These are phyloP conservation scores for Fusarium subtropicale DNA, from an alignment of 2,329 filamentous ascomycete species.

Conservation along the genomic window DNA sequence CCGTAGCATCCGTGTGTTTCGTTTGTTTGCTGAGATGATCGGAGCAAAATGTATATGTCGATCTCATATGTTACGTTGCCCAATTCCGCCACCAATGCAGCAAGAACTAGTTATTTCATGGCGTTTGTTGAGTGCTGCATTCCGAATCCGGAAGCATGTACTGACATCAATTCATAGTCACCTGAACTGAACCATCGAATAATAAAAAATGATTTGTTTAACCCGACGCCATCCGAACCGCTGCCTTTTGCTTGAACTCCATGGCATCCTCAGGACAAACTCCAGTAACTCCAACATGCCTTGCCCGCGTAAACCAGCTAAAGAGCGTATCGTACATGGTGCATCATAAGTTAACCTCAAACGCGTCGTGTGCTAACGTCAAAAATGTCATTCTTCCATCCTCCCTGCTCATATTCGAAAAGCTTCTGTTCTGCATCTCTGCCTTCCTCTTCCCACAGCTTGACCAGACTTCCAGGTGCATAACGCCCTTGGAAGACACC, in stretches of 20 bases:
- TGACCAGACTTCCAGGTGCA: slow-evolving; percentile 88
- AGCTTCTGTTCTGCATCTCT: slow-evolving; percentile 76
- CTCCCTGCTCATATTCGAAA: slow-evolving; percentile 76
- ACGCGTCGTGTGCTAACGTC: slow-evolving; percentile 57
- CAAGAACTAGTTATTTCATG: neutral
- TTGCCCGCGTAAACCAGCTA: slow-evolving; percentile 14
- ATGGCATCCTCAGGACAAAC: slow-evolving; percentile 19
- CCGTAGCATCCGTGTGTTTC: slow-evolving; percentile 1
- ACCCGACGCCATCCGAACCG: slow-evolving; percentile 18
- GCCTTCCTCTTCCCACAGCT: slow-evolving; percentile 88
- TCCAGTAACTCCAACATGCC: slow-evolving; percentile 32
- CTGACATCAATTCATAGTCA: slow-evolving; percentile 2
- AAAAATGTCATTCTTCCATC: slow-evolving; percentile 91
- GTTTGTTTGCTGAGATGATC: neutral
- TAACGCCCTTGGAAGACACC: slow-evolving; percentile 85
- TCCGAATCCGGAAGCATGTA: slow-evolving; percentile 12
- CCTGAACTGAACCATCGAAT: slow-evolving; percentile 12
- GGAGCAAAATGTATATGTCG: slow-evolving; percentile 4
- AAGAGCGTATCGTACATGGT: slow-evolving; percentile 15
- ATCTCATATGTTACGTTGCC: slow-evolving; percentile 20
- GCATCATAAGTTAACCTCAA: slow-evolving; percentile 19
- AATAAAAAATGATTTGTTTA: slow-evolving; percentile 13
- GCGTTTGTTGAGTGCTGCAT: slow-evolving; percentile 1
- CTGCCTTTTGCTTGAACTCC: slow-evolving; percentile 21
- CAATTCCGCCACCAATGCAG: neutral